phyloP scores from a whole-genome alignment of 2,329 filamentous ascomycete genomes.

The Beauveria medogensis region DNA sequence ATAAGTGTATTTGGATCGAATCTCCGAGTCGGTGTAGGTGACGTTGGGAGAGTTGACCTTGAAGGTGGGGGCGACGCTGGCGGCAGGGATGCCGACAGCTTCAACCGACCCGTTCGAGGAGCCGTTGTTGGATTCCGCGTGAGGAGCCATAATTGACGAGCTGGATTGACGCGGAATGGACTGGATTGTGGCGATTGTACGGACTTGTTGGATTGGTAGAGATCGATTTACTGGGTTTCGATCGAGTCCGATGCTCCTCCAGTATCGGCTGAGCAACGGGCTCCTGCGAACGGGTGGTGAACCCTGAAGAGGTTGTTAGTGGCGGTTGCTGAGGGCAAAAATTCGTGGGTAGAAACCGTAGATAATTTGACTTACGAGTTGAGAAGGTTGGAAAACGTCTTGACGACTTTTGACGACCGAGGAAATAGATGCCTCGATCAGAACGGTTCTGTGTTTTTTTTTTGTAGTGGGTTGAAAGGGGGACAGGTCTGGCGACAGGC shows the following conservation, averaged over 20 bases:
- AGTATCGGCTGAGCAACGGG: conserved; percentile 83
- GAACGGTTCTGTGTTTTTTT: conserved; percentile 13
- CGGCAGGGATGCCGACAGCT: conserved; percentile 34
- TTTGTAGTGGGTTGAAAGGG: neutral
- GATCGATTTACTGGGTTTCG: conserved; percentile 46
- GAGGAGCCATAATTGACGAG: conserved; percentile 73
- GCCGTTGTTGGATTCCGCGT: conserved; percentile 58
- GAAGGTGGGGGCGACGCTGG: conserved; percentile 53
- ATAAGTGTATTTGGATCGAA: conserved; percentile 93
- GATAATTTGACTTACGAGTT: conserved; percentile 67
- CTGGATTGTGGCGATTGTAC: conserved; percentile 16
- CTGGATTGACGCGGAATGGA: conserved; percentile 14
- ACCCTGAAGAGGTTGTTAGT: conserved; percentile 43
- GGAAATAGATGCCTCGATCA: conserved; percentile 42
- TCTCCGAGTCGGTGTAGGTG: conserved; percentile 76
- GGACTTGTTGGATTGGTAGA: conserved; percentile 15
- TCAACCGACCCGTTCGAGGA: conserved; percentile 54
- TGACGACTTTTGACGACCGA: conserved; percentile 62
- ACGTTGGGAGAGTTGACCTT: conserved; percentile 89
- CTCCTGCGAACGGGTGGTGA: conserved; percentile 94
- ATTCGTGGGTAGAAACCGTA: no score
- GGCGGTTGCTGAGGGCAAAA: neutral
- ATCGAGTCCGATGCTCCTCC: conserved; percentile 70
- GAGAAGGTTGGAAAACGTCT: conserved; percentile 97
- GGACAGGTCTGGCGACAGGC: neutral